A percentile compares a stretch with the other conserved stretches of the same genome.
These are phyloP conservation scores for Coemansia guatemalensis DNA, from an alignment of 192 early-diverging fungal species.

Conservation along the genomic window DNA sequence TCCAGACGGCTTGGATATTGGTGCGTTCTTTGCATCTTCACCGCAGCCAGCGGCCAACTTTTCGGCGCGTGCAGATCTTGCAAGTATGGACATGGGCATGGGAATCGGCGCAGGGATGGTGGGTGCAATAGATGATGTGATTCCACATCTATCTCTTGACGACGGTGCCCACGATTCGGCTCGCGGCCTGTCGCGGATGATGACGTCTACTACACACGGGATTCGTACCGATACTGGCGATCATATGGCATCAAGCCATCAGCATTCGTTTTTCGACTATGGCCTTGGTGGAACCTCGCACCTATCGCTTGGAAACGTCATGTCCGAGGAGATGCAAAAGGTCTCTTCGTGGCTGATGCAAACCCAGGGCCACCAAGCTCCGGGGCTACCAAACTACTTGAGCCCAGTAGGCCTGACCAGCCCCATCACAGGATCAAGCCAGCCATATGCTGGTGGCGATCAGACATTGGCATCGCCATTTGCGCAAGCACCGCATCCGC, in stretches of 20 bases:
- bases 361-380: slow-evolving; percentile 29
- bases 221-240: slow-evolving; percentile 3
- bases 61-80: slow-evolving; percentile 37
- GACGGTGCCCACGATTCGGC: slow-evolving; percentile 19
- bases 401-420: not conserved
- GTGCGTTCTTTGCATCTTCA: slow-evolving; percentile 31
- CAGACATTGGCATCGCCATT: slow-evolving; percentile 2
- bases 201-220: not conserved
- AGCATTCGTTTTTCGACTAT: slow-evolving; percentile 36
- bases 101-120: slow-evolving; percentile 51
- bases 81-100: slow-evolving; percentile 47
- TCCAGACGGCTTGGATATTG: slow-evolving; percentile 34
- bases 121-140: slow-evolving; percentile 49
- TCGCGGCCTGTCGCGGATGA: slow-evolving; percentile 22
- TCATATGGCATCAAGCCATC: slow-evolving; percentile 22
- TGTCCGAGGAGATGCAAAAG: slow-evolving; percentile 48
- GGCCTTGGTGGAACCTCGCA: slow-evolving; percentile 43
- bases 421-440: not conserved
- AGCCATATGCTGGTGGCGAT: not conserved
- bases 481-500: slow-evolving; percentile 1
- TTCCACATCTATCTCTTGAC: slow-evolving; percentile 50
- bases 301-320: slow-evolving; percentile 45
- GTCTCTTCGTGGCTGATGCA: slow-evolving; percentile 53
- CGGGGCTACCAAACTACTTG: slow-evolving; percentile 1
- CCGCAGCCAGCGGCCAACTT: slow-evolving; percentile 41